Evolutionary conservation across 1,139 yeast genomes (phyloP), one percentile per base, ranked within the genome.

Genomic region (Saccharomyces hybrid): DNA sequence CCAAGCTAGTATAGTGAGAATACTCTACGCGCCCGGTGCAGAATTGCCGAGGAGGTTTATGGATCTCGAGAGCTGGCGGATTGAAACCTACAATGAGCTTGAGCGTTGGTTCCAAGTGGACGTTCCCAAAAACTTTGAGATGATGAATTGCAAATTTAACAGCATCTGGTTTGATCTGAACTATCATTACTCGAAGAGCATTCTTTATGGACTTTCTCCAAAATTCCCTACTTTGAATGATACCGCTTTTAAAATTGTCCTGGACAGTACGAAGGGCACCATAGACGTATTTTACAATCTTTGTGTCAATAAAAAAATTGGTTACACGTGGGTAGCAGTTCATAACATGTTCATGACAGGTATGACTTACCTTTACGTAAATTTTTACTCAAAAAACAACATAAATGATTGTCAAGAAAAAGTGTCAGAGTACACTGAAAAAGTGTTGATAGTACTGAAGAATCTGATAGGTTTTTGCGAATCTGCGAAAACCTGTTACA

Each of bases 251-350:
- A 62, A 75, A 29, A 77, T 78, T 48, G 81, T 88, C n/a, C 78
- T 80, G 16, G 81, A 79, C 29, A 80, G 91, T 0, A 81, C 95
- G 1, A 80, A 79, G 60, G 84, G 83, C 48, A 78, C 88, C 46
- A 84, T 89, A 54, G 74, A 76, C 48, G 78, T 83, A 47, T 90
- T 88, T 67, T 73, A 78, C 49, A 80, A 78, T 52, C 72, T 89
- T 47, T 80, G 80, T 60, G 70, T 73, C 23, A 77, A 77, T 34
- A 81, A 80, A 61, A 76, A 81, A 49, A 78, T 89, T 58, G 89
- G 89, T 68, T 90, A 87, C 70, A 88, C 97, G 0, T 90, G 97
- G 97, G 93, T 91, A 0, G 95, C 95, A 0, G 93, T 89, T 1
- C 95, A 89, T 68, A 89, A 88, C 68, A 73, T 88, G 54, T 88